Evolutionary conservation across 345 rosid species (phyloP).

Genomic region (Pugionium dolabratum): DNA sequence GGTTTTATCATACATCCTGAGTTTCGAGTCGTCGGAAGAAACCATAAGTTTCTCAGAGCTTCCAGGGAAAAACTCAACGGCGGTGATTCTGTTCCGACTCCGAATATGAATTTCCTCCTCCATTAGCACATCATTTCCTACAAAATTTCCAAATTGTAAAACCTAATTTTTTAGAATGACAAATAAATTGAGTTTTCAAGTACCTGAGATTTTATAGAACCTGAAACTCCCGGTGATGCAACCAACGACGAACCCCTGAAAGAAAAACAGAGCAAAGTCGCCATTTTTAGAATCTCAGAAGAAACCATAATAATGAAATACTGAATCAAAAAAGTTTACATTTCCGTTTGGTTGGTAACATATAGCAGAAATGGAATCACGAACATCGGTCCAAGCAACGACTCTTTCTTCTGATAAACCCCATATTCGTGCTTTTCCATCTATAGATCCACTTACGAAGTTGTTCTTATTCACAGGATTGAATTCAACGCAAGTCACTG

Average conservation of each 20-base stretch:
- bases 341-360: slow-evolving; percentile 74
- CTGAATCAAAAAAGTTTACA: slow-evolving; percentile 39
- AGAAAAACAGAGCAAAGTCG: slow-evolving; percentile 16
- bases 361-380: slow-evolving; percentile 70
- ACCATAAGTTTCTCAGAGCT: slow-evolving; percentile 58
- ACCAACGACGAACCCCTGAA: slow-evolving; percentile 79
- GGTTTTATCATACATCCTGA: slow-evolving; percentile 61
- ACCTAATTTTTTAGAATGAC: neutral
- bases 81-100: slow-evolving; percentile 64
- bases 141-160: neutral
- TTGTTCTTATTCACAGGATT: slow-evolving; percentile 64
- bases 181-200: neutral
- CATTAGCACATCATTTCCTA: slow-evolving; percentile 53
- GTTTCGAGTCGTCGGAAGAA: slow-evolving; percentile 73
- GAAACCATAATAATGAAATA: neutral
- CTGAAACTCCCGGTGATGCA: slow-evolving; percentile 67
- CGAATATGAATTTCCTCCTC: slow-evolving; percentile 51
- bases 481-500: slow-evolving; percentile 93
- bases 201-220: slow-evolving; percentile 66
- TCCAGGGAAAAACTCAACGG: slow-evolving; percentile 63
- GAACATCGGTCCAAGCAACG: slow-evolving; percentile 73
- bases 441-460: slow-evolving; percentile 87
- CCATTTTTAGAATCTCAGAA: neutral
- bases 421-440: slow-evolving; percentile 96
- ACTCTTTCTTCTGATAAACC: slow-evolving; percentile 67